Evolutionary conservation across 257 asterid species (phyloP).

Genomic region (Solanum bulbocastanum): DNA sequence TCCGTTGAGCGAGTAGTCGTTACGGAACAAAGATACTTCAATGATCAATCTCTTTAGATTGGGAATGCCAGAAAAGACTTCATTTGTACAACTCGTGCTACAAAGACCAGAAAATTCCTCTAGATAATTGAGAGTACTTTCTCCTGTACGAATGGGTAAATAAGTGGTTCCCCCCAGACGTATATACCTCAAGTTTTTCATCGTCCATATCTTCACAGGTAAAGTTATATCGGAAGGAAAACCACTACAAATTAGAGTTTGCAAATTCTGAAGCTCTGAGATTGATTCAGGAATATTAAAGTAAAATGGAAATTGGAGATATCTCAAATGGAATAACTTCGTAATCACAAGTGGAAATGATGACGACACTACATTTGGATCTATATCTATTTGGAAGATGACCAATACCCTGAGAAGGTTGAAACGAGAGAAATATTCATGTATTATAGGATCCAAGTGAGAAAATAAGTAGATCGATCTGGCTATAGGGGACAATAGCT

Average conservation of each 20-base stretch:
- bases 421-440: not conserved
- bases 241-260: not conserved
- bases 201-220: not conserved
- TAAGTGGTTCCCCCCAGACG: not conserved
- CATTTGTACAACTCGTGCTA: not conserved
- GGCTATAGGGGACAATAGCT: not conserved
- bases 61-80: not conserved
- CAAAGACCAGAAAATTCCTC: not conserved
- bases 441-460: not conserved
- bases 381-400: not conserved
- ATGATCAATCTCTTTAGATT: not conserved
- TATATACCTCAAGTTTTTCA: not conserved
- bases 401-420: not conserved
- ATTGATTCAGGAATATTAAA: not conserved
- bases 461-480: not conserved
- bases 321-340: not conserved
- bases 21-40: accelerated
- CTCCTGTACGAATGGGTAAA: not conserved
- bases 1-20: not conserved
- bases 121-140: not conserved
- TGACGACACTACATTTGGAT: not conserved
- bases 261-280: not conserved
- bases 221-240: not conserved
- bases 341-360: not conserved
- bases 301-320: not conserved